Conservation (phyloP, 2,329 filamentous ascomycete genomes). For the Arthrobotrys sphaeroides region DNA sequence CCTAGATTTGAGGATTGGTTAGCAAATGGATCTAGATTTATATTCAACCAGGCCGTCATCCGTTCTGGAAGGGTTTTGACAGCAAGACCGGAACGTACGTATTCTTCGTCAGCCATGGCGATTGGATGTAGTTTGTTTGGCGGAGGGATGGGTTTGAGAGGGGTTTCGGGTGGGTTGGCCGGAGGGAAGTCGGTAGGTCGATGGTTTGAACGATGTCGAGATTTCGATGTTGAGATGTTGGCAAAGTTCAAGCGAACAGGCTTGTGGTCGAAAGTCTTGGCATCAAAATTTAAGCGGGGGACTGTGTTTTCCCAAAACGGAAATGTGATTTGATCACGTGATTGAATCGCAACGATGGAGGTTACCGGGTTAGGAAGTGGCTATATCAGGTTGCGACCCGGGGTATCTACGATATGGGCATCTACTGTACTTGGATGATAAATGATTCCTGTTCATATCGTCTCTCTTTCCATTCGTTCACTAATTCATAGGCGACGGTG, state of each 20-base stretch:
- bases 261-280: slow-evolving; percentile 54
- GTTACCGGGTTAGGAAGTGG: not conserved
- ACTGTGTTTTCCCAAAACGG: slow-evolving; percentile 53
- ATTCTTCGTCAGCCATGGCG: slow-evolving; percentile 84
- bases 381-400: too few species aligned
- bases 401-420: not conserved
- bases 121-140: slow-evolving; percentile 64
- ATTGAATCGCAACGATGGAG: not conserved
- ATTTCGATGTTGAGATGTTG: slow-evolving; percentile 63
- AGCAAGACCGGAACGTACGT: slow-evolving; percentile 73
- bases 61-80: too few species aligned
- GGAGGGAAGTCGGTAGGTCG: slow-evolving; percentile 57
- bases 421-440: not conserved
- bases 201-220: slow-evolving; percentile 58
- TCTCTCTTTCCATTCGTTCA: slow-evolving; percentile 39
- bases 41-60: too few species aligned
- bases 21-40: too few species aligned
- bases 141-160: slow-evolving; percentile 61
- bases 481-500: slow-evolving; percentile 26
- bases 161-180: slow-evolving; percentile 57
- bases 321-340: slow-evolving; percentile 36
- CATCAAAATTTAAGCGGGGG: slow-evolving; percentile 20
- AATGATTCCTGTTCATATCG: slow-evolving; percentile 21
- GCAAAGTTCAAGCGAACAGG: slow-evolving; percentile 64
- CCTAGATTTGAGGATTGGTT: slow-evolving; percentile 53